A percentile compares a stretch with the other conserved stretches of the same genome.
These are phyloP conservation scores for Phyllostachys edulis DNA, from an alignment of 176 grass and related monocot genomes.

Conservation along the genomic window DNA sequence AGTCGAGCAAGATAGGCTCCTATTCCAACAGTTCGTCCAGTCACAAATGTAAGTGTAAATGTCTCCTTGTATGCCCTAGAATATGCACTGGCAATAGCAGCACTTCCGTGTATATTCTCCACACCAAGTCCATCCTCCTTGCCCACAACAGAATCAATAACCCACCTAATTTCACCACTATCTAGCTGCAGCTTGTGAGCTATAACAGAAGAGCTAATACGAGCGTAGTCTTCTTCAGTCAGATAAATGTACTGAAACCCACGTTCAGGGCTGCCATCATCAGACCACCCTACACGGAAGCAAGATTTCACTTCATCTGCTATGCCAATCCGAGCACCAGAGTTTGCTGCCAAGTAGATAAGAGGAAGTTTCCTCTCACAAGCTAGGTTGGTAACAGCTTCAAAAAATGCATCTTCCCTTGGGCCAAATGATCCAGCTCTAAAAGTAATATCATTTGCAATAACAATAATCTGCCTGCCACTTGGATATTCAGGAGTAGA, in stretches of 20 bases:
- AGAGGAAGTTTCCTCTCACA: constrained; percentile 90
- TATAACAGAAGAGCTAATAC: constrained; percentile 75
- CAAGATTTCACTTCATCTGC: constrained; percentile 95
- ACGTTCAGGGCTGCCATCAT: constrained; percentile 68
- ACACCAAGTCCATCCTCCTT: constrained; percentile 96
- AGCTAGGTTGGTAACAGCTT: constrained; percentile 90
- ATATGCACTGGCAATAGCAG: constrained; percentile 93
- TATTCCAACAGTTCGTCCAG: constrained; percentile 85
- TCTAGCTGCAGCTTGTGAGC: constrained; percentile 81
- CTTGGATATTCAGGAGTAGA: constrained; percentile 82
- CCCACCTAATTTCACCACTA: constrained; percentile 82
- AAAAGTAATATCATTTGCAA: constrained; percentile 92
- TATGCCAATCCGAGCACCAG: constrained; percentile 86
- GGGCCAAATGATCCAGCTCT: constrained; percentile 94
- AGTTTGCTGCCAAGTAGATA: constrained; percentile 92
- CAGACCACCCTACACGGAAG: constrained; percentile 85
- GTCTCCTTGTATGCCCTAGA: constrained; percentile 93
- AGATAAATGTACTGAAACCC: constrained; percentile 93
- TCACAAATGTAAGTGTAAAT: constrained; percentile 95
- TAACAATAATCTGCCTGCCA: constrained; percentile 86
- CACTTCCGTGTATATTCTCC: constrained; percentile 96
- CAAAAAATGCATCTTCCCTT: constrained; percentile 96
- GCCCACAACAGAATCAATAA: constrained; percentile 88
- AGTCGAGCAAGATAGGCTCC: constrained; percentile 95
- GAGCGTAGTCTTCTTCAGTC: constrained; percentile 70